phyloP scores from a whole-genome alignment of 179 eudicot species.

The Spinacia oleracea region DNA sequence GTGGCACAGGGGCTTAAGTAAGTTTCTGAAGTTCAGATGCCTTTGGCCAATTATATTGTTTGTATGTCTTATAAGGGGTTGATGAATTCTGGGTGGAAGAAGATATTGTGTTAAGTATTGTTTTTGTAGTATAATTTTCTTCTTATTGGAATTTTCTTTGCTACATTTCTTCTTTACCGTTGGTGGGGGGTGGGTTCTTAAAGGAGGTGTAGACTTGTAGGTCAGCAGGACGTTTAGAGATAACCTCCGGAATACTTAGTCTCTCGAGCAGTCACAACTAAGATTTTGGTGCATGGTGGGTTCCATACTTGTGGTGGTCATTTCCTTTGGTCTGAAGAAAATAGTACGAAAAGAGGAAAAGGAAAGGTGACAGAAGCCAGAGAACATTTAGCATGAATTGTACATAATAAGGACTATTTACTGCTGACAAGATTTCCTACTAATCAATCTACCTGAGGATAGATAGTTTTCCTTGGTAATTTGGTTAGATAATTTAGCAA shows the following conservation, averaged over 20 bases:
- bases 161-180: neutral
- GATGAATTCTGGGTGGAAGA: neutral
- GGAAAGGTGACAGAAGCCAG: neutral
- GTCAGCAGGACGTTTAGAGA: neutral
- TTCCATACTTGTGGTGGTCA: neutral
- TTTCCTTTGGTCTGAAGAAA: neutral
- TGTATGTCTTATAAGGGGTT: neutral
- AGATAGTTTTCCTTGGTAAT: neutral
- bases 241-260: neutral
- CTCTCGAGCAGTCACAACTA: too few relatives aligned
- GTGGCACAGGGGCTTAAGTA: conserved; percentile 98
- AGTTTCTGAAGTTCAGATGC: conserved; percentile 32
- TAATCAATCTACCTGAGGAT: neutral
- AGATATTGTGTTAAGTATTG: neutral
- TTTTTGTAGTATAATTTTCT: neutral
- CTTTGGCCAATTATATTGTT: neutral
- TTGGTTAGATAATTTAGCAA: neutral
- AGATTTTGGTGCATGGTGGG: conserved; percentile 1
- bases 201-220: too few relatives aligned
- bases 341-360: neutral
- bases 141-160: neutral
- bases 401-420: neutral
- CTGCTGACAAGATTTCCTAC: neutral
- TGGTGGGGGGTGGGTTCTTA: too few relatives aligned
- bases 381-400: neutral